Conservation (phyloP, 441 rosid species). For the Metrosideros polymorpha region DNA sequence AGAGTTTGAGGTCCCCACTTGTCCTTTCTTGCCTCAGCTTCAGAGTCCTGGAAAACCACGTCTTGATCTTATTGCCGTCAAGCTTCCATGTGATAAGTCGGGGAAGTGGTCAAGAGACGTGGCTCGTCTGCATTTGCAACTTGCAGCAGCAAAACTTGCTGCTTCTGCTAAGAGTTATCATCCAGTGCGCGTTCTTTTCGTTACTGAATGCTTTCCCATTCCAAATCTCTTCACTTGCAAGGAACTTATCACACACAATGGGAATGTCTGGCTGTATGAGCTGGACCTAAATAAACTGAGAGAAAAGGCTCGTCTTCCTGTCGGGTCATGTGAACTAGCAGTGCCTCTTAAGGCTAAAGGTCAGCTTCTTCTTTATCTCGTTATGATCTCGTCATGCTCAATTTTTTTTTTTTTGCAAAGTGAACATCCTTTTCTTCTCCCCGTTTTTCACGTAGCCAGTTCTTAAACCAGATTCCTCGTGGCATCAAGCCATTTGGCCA, state of each 20-base stretch:
- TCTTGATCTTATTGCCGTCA: slow-evolving; percentile 56
- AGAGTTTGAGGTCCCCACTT: slow-evolving; percentile 67
- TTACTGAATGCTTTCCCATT: slow-evolving; percentile 60
- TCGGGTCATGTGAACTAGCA: slow-evolving; percentile 80
- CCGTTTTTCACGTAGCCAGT: not conserved
- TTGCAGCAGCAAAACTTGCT: slow-evolving; percentile 71
- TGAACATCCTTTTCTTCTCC: not conserved
- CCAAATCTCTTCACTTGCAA: slow-evolving; percentile 76
- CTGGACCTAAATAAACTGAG: slow-evolving; percentile 51
- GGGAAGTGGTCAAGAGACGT: slow-evolving; percentile 80
- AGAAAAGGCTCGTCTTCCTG: slow-evolving; percentile 55
- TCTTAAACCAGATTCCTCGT: not conserved
- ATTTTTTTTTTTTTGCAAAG: not conserved
- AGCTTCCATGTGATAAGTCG: slow-evolving; percentile 63
- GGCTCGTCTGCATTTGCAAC: slow-evolving; percentile 74
- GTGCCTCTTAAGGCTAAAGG: slow-evolving; percentile 83
- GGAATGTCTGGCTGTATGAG: slow-evolving; percentile 69
- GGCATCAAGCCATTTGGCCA: not conserved
- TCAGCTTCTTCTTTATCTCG: slow-evolving; percentile 15
- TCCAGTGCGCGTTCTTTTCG: slow-evolving; percentile 52
- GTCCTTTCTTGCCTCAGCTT: slow-evolving; percentile 62
- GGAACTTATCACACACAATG: slow-evolving; percentile 44
- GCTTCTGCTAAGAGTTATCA: slow-evolving; percentile 63
- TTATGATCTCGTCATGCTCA: not conserved
- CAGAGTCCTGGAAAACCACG: slow-evolving; percentile 65